These are phyloP conservation scores for Malus fusca DNA, from an alignment of 306 rosid species.

Conservation along the genomic window DNA sequence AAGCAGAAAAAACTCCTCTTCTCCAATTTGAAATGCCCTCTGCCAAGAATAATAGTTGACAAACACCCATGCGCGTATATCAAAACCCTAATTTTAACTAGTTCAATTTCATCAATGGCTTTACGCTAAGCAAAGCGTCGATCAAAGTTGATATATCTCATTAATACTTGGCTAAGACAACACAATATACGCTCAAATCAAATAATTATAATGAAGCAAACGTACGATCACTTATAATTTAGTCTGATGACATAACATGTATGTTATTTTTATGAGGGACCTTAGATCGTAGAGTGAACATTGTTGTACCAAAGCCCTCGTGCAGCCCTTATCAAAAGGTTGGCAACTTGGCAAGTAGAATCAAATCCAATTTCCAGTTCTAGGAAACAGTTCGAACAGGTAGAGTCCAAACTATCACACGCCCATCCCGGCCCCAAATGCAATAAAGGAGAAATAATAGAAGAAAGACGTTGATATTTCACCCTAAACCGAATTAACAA, in stretches of 20 bases:
- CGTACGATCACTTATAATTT: neutral
- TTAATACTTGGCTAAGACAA: too few species aligned
- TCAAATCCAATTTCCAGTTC: neutral
- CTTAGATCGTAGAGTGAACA: neutral
- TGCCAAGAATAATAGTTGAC: too few species aligned
- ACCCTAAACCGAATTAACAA: neutral
- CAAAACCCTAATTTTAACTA: too few species aligned
- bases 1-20: too few species aligned
- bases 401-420: conserved; percentile 24
- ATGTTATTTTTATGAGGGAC: neutral
- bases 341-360: conserved; percentile 9
- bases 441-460: neutral
- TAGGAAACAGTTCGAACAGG: conserved; percentile 7
- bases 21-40: too few species aligned
- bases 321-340: conserved; percentile 6
- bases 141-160: too few species aligned
- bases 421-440: neutral
- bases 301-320: neutral
- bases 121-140: too few species aligned
- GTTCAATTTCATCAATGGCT: too few species aligned
- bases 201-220: too few species aligned
- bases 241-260: neutral
- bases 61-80: too few species aligned
- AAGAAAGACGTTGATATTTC: neutral
- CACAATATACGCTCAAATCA: neutral